These are phyloP conservation scores for Schizophyllum amplum DNA, from an alignment of 1,284 basidiomycete species.

Conservation along the genomic window DNA sequence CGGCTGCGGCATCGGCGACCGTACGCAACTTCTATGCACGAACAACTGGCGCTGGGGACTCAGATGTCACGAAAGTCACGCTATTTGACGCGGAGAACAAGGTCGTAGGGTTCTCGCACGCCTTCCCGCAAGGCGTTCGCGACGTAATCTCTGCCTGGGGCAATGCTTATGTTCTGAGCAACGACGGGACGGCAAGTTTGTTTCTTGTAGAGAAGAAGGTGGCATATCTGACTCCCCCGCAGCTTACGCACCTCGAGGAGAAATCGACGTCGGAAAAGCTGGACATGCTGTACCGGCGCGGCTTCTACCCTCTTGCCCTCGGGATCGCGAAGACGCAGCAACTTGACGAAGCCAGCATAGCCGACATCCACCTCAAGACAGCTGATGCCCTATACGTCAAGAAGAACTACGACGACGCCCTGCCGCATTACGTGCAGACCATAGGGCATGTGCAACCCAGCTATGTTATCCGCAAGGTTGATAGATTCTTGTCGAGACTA, in stretches of 20 bases:
- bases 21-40: constrained; percentile 65
- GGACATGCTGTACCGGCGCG: constrained; percentile 73
- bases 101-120: constrained; percentile 76
- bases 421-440: constrained; percentile 88
- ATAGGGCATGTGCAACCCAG: constrained; percentile 88
- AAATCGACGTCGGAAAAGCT: constrained; percentile 76
- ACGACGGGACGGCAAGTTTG: constrained; percentile 60
- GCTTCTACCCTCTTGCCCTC: constrained; percentile 68
- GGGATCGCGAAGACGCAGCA: constrained; percentile 73
- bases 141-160: constrained; percentile 78
- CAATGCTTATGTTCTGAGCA: constrained; percentile 67
- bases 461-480: constrained; percentile 89
- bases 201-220: not conserved
- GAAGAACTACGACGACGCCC: constrained; percentile 88
- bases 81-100: constrained; percentile 94
- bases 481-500: constrained; percentile 20
- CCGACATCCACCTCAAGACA: constrained; percentile 84
- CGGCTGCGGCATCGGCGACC: constrained; percentile 62
- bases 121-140: constrained; percentile 73
- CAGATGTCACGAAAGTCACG: constrained; percentile 79
- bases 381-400: constrained; percentile 91
- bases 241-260: constrained; percentile 72
- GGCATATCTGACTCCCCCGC: not conserved
- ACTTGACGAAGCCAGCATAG: constrained; percentile 63
- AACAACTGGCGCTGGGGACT: constrained; percentile 31